Percentiles rank a stretch among this genome's conserved stretches.
phyloP scores from a whole-genome alignment of 2,329 filamentous ascomycete genomes.

The Aotearoamyces nothofagi region DNA sequence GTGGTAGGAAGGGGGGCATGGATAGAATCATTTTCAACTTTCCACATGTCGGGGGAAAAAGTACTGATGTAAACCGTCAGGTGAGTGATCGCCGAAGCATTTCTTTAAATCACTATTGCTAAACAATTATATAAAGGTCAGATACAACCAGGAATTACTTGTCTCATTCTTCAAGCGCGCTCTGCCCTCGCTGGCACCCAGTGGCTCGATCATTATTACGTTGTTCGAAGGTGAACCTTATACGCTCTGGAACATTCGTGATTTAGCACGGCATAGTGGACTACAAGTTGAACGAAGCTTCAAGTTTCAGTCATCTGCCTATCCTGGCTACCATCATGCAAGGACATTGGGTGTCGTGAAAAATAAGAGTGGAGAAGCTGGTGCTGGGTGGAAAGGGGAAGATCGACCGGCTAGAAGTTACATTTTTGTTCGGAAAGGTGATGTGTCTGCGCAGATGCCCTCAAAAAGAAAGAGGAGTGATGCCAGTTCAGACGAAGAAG shows the following conservation, averaged over 20 bases:
- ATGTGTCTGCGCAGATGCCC: constrained; percentile 19
- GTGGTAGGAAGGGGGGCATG: constrained; percentile 30
- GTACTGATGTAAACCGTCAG: constrained; percentile 86
- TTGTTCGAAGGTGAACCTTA: constrained; percentile 92
- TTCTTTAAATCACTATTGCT: no score
- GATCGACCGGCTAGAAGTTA: constrained; percentile 40
- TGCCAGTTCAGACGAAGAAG: constrained; percentile 14
- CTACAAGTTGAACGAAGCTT: constrained; percentile 58
- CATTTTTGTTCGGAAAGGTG: constrained; percentile 45
- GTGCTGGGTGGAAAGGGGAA: constrained; percentile 33
- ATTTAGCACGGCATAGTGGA: constrained; percentile 67
- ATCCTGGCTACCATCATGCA: constrained; percentile 62
- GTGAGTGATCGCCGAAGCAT: no score
- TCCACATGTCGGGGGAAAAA: constrained; percentile 84
- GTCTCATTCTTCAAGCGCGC: constrained; percentile 50
- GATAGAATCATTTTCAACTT: constrained; percentile 91
- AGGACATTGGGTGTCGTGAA: constrained; percentile 53
- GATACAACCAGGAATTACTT: constrained; percentile 72
- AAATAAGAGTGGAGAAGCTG: constrained; percentile 28
- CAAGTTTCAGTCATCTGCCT: constrained; percentile 47
- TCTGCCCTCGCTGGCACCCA: constrained; percentile 31
- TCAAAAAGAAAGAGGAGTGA: constrained; percentile 18
- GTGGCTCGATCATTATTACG: constrained; percentile 58
- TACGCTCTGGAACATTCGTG: constrained; percentile 85
- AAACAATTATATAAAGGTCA: no score